These are phyloP conservation scores for Aspergillus ostianus DNA, from an alignment of 495 filamentous ascomycete genomes.

Conservation along the genomic window DNA sequence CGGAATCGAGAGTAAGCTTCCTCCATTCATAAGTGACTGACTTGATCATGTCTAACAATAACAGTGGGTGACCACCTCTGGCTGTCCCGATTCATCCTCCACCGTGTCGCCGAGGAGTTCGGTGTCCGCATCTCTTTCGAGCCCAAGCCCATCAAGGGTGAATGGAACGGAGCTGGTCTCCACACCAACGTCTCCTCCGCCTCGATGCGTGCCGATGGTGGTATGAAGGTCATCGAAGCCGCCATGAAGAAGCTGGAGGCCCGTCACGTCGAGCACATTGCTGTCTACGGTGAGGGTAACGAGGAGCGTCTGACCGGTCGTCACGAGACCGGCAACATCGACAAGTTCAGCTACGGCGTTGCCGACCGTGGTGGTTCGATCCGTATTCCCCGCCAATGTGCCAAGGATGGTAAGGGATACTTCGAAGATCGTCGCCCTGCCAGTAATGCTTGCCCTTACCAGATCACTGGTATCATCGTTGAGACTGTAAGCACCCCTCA, in stretches of 20 bases:
- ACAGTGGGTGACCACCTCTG: conserved; percentile 95
- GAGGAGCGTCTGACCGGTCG: conserved; percentile 85
- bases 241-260: conserved; percentile 84
- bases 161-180: conserved; percentile 99
- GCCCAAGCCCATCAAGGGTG: conserved; percentile 97
- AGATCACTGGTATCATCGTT: conserved; percentile 90
- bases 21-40: conserved; percentile 16
- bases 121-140: conserved; percentile 94
- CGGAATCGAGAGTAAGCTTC: conserved; percentile 75
- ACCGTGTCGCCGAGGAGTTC: conserved; percentile 96
- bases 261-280: conserved; percentile 93
- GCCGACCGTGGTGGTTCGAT: conserved; percentile 94
- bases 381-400: conserved; percentile 87
- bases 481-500: too few species aligned
- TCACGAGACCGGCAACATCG: conserved; percentile 93
- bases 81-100: conserved; percentile 93
- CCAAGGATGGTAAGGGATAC: conserved; percentile 94
- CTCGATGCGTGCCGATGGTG: conserved; percentile 84
- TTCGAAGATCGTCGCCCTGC: conserved; percentile 96
- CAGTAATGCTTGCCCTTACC: conserved; percentile 94
- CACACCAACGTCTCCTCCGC: conserved; percentile 93
- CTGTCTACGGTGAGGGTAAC: conserved; percentile 96
- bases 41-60: background rate
- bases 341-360: conserved; percentile 92
- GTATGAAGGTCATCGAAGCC: conserved; percentile 89